Conservation (phyloP, 1,284 basidiomycete genomes). For the Cerrena zonata region DNA sequence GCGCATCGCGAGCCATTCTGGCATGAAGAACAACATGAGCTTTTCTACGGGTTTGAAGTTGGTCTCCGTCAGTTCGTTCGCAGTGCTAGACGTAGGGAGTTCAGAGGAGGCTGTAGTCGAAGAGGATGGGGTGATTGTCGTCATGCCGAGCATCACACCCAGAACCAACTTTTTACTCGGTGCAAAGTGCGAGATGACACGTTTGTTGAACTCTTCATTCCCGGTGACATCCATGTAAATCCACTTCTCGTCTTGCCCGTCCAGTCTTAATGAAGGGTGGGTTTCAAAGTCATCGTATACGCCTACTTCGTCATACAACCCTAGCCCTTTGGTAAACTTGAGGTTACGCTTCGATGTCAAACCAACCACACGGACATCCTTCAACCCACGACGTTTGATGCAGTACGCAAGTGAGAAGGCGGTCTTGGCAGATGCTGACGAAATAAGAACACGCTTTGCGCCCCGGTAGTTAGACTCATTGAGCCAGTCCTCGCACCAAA, state of each 20-base stretch:
- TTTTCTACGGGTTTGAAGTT: constrained; percentile 8
- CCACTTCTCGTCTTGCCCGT: constrained; percentile 27
- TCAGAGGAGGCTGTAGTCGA: constrained; percentile 8
- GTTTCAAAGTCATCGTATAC: constrained; percentile 43
- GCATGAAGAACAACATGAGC: constrained; percentile 57
- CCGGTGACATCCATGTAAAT: constrained; percentile 62
- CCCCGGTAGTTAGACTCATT: constrained; percentile 40
- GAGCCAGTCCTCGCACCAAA: constrained; percentile 66
- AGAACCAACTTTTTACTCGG: constrained; percentile 33
- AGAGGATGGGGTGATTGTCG: constrained; percentile 44
- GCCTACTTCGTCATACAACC: constrained; percentile 49
- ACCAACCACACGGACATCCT: constrained; percentile 39
- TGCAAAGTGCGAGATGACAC: constrained; percentile 32
- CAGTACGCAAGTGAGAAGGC: constrained; percentile 60
- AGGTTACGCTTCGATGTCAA: constrained; percentile 52
- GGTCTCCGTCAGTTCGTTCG: constrained; percentile 29
- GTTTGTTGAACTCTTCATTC: constrained; percentile 42
- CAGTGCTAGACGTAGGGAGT: constrained; percentile 4
- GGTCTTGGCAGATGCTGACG: constrained; percentile 62
- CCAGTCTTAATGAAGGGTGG: constrained; percentile 11
- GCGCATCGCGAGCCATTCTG: constrained; percentile 55
- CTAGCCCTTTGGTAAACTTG: constrained; percentile 46
- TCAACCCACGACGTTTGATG: constrained; percentile 37
- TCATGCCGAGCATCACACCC: constrained; percentile 46
- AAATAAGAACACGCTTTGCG: constrained; percentile 45